Evolutionary conservation across 2,329 filamentous ascomycete genomes (phyloP), one percentile per base, ranked within the genome.

Genomic region (Fusarium torulosum): DNA sequence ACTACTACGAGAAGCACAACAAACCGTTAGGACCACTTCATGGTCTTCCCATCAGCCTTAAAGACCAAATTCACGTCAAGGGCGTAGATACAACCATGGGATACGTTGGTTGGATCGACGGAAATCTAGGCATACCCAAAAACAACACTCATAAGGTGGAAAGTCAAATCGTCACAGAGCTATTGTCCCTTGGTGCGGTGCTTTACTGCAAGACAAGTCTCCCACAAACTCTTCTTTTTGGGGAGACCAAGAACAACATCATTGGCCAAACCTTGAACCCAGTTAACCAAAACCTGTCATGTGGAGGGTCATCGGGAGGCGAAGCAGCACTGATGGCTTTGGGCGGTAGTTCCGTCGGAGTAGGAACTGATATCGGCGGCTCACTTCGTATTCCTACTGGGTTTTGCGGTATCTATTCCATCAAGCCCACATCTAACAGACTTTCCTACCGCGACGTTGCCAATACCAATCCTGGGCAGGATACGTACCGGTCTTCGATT

Each of bases 41-140:
- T 38, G 72, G 72, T 1, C 41, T 75, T 0, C 72, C 71, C 0
- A 20, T 74, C 8, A 74, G 68, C 9, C 54, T 74, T 6, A 90
- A 90, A 73, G 88, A 90, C 57, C 85, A 86, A 17, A 90, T 90
- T 72, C 83, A 89, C 27, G 80, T 90, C 40, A 83, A 83, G 55
- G 87, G 84, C 1, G 72, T 83, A 3, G 70, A 86, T 55, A 86
- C 80, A 0, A 77, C 77, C 0, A 81, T 81, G 75, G 80, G 78
- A 0, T 76, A 79, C 4, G 69, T 78, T 0, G 76, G 71, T 0
- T 78, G 76, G 70, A 77, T 68, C 8, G 51, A 31, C 0, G 43
- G 51, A 1, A 70, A 71, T 14, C n/a, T 70, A 0, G 69, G 68
- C 0, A 29, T 70, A 9, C 15, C 58, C 0, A 33, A 59, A 8